Base-by-base conservation (phyloP, 2,329 filamentous ascomycete genomes). In the Neoscytalidium dimidiatum region DNA sequence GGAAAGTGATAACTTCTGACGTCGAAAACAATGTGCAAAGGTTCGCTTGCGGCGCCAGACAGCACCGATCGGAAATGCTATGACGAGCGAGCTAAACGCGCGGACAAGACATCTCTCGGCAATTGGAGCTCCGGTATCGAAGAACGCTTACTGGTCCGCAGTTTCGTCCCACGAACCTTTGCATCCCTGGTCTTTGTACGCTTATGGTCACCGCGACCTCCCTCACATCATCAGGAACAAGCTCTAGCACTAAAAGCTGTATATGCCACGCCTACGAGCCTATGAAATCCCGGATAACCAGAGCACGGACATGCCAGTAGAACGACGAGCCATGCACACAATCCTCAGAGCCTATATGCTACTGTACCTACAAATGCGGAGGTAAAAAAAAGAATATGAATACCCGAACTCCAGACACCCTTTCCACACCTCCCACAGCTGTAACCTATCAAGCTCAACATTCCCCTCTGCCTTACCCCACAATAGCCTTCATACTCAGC, bases 401-500 rank as follows among this genome's bases (percentile, higher is more conserved):
- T n/a, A 33, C 41, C 56, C 29, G 7, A 46, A 60, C 41, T 23
- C 56, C 56, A 44, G 46, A 58, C 43, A 57, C 49, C 28, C 23
- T 23, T 3, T 35, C 17, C 14, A 11, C 21, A 14, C 41, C 23
- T 21, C 43, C 46, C n/a, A n/a, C 35, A 31, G 46, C 29, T 33
- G 41, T 23, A 17, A 38, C 62, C 43, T 38, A 19, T 17, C 17
- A 33, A 8, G n/a, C 19, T 28, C 4, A 49, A 33, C 23, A 43
- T 53, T 26, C 17, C 13, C 33, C 29, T 49, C 29, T 43, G 9
- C n/a, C 13, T 26, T 61, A 65, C 23, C 86, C 86, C 64, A 89
- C 90, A 19, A 98, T 93, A 64, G 89, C 89, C 84, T 96, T 96
- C 85, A 93, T 90, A 79, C 94, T 97, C 74, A 99, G 78, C 64